Conservation (phyloP, 352 stramenopile genomes). For the Phytophthora nicotianae region DNA sequence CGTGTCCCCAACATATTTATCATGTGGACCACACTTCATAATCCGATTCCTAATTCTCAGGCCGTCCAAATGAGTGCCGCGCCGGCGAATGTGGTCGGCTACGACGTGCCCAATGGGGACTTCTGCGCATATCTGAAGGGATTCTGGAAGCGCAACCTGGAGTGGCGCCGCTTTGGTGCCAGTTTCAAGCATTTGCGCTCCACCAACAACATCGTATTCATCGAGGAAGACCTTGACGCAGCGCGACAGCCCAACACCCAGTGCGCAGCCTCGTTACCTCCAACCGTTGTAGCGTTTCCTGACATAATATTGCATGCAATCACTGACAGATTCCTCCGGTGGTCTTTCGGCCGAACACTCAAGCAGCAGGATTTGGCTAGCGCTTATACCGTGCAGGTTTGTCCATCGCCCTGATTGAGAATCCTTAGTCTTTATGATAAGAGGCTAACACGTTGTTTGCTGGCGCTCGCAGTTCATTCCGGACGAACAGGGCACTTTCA, state of each 20-base stretch:
- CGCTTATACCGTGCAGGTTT: conserved; percentile 82
- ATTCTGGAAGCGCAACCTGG: conserved; percentile 85
- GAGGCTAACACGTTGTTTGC: conserved; percentile 5
- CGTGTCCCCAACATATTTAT: not conserved
- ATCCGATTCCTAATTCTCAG: not conserved
- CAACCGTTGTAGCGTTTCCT: not conserved
- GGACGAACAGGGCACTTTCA: conserved; percentile 77
- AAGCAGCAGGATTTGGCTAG: conserved; percentile 74
- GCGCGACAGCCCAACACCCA: conserved; percentile 76
- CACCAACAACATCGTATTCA: conserved; percentile 83
- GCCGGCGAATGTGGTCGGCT: conserved; percentile 46
- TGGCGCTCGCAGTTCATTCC: conserved; percentile 65
- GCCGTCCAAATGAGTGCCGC: conserved; percentile 24
- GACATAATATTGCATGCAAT: not conserved
- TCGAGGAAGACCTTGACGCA: conserved; percentile 75
- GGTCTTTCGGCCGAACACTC: conserved; percentile 76
- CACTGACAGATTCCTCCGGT: conserved; percentile 72
- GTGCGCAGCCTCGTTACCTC: conserved; percentile 29
- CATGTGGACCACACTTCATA: not conserved
- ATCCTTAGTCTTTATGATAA: not conserved
- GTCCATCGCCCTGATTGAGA: not conserved
- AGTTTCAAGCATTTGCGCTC: conserved; percentile 82
- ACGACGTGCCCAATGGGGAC: conserved; percentile 67
- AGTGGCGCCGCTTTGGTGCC: conserved; percentile 78
- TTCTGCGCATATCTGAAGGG: conserved; percentile 76